These are phyloP conservation scores for Plasmodium gonderi DNA, from an alignment of 169 alveolate species.

Conservation along the genomic window DNA sequence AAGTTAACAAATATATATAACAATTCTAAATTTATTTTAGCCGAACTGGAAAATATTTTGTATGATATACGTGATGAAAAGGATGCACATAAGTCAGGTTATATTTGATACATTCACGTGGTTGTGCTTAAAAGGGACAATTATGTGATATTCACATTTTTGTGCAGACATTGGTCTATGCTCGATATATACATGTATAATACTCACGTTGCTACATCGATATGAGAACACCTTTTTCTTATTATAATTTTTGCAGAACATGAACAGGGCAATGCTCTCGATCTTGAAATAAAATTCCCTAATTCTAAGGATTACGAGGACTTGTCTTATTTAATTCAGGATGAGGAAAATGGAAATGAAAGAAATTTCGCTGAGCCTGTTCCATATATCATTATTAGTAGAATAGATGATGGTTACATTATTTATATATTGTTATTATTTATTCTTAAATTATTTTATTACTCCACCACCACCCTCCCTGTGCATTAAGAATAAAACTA, in stretches of 20 bases:
- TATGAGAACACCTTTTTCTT: not conserved
- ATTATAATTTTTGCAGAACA: not conserved
- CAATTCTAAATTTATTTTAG: conserved; percentile 42
- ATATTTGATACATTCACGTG: not conserved
- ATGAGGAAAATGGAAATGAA: conserved; percentile 48
- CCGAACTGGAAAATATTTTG: conserved; percentile 44
- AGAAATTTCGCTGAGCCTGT: conserved; percentile 36
- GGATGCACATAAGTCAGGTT: conserved; percentile 35
- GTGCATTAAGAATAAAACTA: too few relatives aligned
- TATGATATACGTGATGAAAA: conserved; percentile 56
- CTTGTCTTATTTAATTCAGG: conserved; percentile 13
- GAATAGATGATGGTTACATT: conserved; percentile 36
- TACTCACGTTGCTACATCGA: not conserved
- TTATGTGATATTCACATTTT: too few relatives aligned
- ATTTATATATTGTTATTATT: not conserved
- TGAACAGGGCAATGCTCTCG: conserved; percentile 17
- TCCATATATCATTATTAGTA: conserved; percentile 47
- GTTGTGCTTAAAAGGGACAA: not conserved
- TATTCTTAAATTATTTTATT: not conserved
- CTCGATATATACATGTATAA: not conserved
- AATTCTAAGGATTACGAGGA: conserved; percentile 12
- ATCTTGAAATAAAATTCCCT: conserved; percentile 55
- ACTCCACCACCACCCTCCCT: too few relatives aligned
- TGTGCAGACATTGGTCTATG: too few relatives aligned
- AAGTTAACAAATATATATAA: conserved; percentile 50